These are phyloP conservation scores for Alternaria gansuensis DNA, from an alignment of 2,329 filamentous ascomycete species.

Conservation along the genomic window DNA sequence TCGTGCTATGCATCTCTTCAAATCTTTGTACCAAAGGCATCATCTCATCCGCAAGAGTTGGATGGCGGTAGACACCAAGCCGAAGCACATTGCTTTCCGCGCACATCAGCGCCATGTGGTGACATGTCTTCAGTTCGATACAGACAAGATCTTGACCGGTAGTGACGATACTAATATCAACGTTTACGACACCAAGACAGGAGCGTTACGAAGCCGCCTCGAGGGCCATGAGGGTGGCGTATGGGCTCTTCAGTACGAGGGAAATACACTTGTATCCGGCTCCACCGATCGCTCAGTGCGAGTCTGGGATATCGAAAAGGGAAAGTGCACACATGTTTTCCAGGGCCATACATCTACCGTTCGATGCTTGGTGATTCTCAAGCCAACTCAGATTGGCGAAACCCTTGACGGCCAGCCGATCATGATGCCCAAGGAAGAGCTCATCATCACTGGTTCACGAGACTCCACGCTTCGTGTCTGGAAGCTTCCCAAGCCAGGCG, in stretches of 20 bases:
- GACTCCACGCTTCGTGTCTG: conserved; percentile 95
- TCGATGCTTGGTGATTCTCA: conserved; percentile 90
- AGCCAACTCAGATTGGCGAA: conserved; percentile 81
- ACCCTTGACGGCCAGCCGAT: conserved; percentile 75
- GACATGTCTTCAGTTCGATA: conserved; percentile 96
- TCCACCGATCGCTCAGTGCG: conserved; percentile 97
- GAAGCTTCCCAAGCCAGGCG: conserved; percentile 84
- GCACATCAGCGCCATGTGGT: conserved; percentile 96
- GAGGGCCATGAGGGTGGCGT: conserved; percentile 96
- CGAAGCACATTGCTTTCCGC: conserved; percentile 92
- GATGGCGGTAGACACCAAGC: conserved; percentile 84
- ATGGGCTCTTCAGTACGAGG: conserved; percentile 96
- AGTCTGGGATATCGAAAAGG: conserved; percentile 98
- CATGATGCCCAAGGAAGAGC: conserved; percentile 90
- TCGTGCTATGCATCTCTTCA: conserved; percentile 88
- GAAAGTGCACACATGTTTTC: conserved; percentile 92
- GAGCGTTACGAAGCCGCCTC: conserved; percentile 80
- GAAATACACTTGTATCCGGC: conserved; percentile 92
- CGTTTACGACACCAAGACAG: conserved; percentile 96
- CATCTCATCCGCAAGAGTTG: conserved; percentile 89
- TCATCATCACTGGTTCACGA: conserved; percentile 96
- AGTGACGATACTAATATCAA: conserved; percentile 98
- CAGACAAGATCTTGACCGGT: conserved; percentile 96
- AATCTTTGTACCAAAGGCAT: conserved; percentile 93
- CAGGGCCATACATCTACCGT: conserved; percentile 98